Evolutionary conservation across 2,329 filamentous ascomycete genomes (phyloP).

Genomic region (Botrytis squamosa): DNA sequence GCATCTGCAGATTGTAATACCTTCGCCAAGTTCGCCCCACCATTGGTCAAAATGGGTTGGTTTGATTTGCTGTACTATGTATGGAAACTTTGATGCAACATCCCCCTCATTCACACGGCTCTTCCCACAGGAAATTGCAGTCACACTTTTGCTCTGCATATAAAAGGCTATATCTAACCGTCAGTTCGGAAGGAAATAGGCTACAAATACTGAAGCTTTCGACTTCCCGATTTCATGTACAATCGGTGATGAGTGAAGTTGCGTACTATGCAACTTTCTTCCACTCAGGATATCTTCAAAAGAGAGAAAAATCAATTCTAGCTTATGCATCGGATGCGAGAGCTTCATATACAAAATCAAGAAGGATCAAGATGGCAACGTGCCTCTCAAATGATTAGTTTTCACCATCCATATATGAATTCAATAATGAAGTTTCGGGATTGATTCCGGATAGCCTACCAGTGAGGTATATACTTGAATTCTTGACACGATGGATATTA

Average conservation of each 20-base stretch:
- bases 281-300: not conserved
- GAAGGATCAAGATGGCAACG: not conserved
- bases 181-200: not conserved
- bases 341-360: not conserved
- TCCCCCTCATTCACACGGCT: slow-evolving; percentile 10
- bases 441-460: not conserved
- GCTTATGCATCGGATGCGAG: not conserved
- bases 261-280: not conserved
- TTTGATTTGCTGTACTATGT: not conserved
- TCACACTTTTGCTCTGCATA: slow-evolving; percentile 7
- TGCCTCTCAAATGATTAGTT: not conserved
- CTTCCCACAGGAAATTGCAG: not conserved
- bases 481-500: not conserved
- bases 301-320: not conserved
- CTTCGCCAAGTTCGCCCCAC: not conserved
- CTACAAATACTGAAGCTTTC: not conserved
- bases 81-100: not conserved
- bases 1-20: not conserved
- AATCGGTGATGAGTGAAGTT: not conserved
- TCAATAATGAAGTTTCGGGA: not conserved
- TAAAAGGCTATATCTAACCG: not conserved
- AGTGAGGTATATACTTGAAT: not conserved
- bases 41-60: not conserved
- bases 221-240: not conserved
- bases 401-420: not conserved